These are phyloP conservation scores for Arthrinium puccinioides DNA, from an alignment of 2,329 filamentous ascomycete genomes.

Conservation along the genomic window DNA sequence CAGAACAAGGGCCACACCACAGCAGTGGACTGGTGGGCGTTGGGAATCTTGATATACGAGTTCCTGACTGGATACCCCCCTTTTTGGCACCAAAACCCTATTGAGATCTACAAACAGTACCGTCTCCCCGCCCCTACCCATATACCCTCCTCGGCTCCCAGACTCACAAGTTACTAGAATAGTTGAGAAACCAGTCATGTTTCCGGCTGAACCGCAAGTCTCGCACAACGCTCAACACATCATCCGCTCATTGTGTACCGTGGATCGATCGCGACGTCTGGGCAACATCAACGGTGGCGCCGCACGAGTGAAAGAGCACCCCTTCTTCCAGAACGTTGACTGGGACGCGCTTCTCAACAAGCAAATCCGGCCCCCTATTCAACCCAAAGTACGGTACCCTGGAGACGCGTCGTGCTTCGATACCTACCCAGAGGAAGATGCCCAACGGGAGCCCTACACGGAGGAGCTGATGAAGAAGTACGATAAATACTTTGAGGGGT, in stretches of 20 bases:
- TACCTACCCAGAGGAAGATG: conserved; percentile 71
- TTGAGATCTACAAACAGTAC: conserved; percentile 78
- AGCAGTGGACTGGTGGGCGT: conserved; percentile 82
- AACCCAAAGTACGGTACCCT: conserved; percentile 64
- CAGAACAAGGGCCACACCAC: conserved; percentile 71
- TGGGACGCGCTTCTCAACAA: conserved; percentile 67
- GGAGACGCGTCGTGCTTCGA: conserved; percentile 79
- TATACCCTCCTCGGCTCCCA: no score
- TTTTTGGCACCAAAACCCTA: conserved; percentile 81
- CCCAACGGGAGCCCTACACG: conserved; percentile 57
- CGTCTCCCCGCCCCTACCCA: conserved; percentile 15
- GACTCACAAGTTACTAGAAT: no score
- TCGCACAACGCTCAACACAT: conserved; percentile 65
- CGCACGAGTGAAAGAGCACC: conserved; percentile 62
- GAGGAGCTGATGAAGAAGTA: conserved; percentile 62
- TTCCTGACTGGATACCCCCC: conserved; percentile 80
- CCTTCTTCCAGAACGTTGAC: conserved; percentile 66
- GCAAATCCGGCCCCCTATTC: conserved; percentile 60
- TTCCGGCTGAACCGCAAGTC: conserved; percentile 60
- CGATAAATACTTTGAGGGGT: conserved; percentile 64
- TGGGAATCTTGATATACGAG: conserved; percentile 78
- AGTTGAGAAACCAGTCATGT: conserved; percentile 69
- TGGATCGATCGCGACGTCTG: conserved; percentile 69
- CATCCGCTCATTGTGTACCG: conserved; percentile 68
- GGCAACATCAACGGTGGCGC: conserved; percentile 75